Base-by-base conservation (phyloP, 352 stramenopile species). In the Blastocystis sp. region DNA sequence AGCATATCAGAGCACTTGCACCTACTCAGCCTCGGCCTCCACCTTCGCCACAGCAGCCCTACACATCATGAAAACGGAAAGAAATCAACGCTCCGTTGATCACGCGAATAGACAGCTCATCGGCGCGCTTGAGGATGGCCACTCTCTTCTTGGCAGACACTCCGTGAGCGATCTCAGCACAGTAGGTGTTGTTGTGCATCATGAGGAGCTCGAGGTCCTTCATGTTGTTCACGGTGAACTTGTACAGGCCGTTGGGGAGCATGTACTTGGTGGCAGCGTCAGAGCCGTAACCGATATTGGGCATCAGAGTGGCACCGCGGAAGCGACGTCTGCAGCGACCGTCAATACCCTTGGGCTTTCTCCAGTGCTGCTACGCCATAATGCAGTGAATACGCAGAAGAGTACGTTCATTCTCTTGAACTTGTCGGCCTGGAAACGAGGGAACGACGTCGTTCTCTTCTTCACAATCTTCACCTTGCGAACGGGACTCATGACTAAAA, bases 371-470 rank as follows among this genome's bases (percentile, higher is more conserved):
- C 93, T 94, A 95, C 33, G 45, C 29, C 19, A 35, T 55, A 89
- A 19, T n/a, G 21, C 10, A 3, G 24, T 10, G 29, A 69, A 69
- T 69, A 16, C n/a, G 98, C 97, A 93, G 99, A 98, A 91, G 94
- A 95, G 93, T 99, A 96, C 79, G 45, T 89, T 89, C 79, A 89
- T 89, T 89, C 79, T 89, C 79, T 89, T 89, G 79, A 89, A 89
- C 67, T 89, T 89, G 60, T 89, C 79, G 76, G 95, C 96, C 92
- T 99, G 97, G 94, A 98, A 96, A 94, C 97, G 96, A 93, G 97
- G 98, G 93, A 99, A 99, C 94, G 98, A 98, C 93, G 98, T 99
- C 91, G 97, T 98, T 93, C 96, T 96, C 97, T 99, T 99, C 96
- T 99, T 99, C 90, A 99, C 95, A 93, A 99, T 98, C 92, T 92